Evolutionary conservation across 805 yeast species (phyloP).

Genomic region (Lipomyces sp.): DNA sequence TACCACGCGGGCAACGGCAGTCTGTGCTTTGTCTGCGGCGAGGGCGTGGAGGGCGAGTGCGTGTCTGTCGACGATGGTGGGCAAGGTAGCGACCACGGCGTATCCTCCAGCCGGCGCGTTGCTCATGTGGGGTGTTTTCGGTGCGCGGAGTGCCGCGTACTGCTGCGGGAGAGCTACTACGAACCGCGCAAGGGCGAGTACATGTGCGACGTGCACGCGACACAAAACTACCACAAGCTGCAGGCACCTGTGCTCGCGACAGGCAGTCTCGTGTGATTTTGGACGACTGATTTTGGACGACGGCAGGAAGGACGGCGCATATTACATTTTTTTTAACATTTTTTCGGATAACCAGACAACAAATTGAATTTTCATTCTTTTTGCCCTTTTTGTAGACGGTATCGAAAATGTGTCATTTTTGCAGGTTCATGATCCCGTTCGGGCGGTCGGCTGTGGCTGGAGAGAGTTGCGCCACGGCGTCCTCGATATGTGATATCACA

Average conservation of each 20-base stretch:
- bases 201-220: conserved; percentile 40
- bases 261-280: too few relatives aligned
- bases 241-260: conserved; percentile 12
- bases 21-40: conserved; percentile 63
- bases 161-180: conserved; percentile 35
- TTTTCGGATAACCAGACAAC: too few relatives aligned
- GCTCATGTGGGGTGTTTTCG: conserved; percentile 73
- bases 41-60: conserved; percentile 88
- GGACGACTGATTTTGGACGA: too few relatives aligned
- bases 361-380: too few relatives aligned
- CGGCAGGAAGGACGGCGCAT: too few relatives aligned
- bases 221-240: conserved; percentile 12
- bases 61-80: conserved; percentile 50
- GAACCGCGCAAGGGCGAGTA: conserved; percentile 37
- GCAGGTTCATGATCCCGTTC: too few relatives aligned
- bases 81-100: background rate
- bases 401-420: too few relatives aligned
- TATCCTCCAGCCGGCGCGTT: conserved; percentile 35
- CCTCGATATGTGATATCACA: too few relatives aligned
- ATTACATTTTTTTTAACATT: too few relatives aligned
- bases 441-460: too few relatives aligned
- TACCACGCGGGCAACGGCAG: conserved; percentile 73
- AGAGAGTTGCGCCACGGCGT: too few relatives aligned
- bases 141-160: conserved; percentile 56
- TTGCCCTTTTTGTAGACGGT: too few relatives aligned